Evolutionary conservation across 1,139 yeast species (phyloP).

Genomic region (Geotrichum candidum): DNA sequence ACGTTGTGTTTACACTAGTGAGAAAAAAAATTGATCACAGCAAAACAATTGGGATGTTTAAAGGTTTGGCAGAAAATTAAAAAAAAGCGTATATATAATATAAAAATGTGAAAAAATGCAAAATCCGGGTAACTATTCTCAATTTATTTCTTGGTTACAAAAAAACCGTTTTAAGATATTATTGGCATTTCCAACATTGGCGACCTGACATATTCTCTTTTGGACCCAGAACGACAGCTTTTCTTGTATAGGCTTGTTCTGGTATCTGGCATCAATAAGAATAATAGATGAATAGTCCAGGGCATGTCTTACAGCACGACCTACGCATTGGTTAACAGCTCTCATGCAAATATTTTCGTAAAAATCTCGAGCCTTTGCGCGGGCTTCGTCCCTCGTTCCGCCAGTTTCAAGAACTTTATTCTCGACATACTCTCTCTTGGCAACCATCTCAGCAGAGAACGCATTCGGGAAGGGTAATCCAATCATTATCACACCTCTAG

Average conservation of each 20-base stretch:
- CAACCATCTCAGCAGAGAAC: constrained; percentile 73
- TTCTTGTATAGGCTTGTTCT: constrained; percentile 42
- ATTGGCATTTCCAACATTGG: not conserved
- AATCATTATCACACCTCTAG: constrained; percentile 80
- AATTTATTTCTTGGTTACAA: constrained; percentile 1
- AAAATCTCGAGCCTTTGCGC: constrained; percentile 48
- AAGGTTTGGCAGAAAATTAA: not conserved
- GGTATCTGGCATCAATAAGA: constrained; percentile 63
- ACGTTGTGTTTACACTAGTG: not conserved
- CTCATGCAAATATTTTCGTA: constrained; percentile 88
- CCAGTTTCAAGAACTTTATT: constrained; percentile 36
- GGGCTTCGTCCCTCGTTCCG: constrained; percentile 40
- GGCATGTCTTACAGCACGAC: constrained; percentile 82
- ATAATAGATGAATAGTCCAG: constrained; percentile 74
- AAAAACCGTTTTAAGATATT: constrained; percentile 2
- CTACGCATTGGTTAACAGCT: constrained; percentile 88
- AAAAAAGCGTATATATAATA: not conserved
- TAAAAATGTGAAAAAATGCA: not conserved
- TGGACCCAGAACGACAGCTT: constrained; percentile 80
- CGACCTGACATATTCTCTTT: constrained; percentile 24
- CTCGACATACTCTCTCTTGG: constrained; percentile 65
- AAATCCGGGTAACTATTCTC: not conserved
- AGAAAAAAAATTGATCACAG: not conserved
- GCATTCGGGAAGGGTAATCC: constrained; percentile 91
- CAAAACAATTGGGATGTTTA: not conserved